Base-by-base conservation (phyloP, 352 stramenopile genomes). In the Globisporangium recalcitrans region DNA sequence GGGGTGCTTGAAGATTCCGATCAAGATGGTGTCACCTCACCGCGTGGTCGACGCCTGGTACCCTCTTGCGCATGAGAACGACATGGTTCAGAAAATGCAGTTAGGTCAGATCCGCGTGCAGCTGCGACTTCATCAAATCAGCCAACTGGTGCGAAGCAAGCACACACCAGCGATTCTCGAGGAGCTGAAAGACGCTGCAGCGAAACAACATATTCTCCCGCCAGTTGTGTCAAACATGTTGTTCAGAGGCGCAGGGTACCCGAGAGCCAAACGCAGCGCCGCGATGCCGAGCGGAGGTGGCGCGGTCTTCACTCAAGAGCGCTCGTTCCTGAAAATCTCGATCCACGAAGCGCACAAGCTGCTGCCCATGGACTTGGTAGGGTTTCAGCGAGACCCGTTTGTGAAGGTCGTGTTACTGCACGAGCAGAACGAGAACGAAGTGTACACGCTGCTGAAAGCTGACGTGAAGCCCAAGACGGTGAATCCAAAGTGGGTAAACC, bases 401-500 rank as follows among this genome's bases (percentile, higher is more conserved):
- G 82, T 91, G 38, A 72, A 85, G 24, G 65, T 91, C 14, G 29
- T 88, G 0, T 54, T 91, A 21, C 44, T 89, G 27, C 63, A 69
- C 31, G 64, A 82, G 36, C 73, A 71, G 24, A 65, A 63, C n/a
- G 70, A 73, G 14, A 78, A 79, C 47, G 82, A 89, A 52, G 71
- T 79, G 36, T 64, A 73, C 55, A 87, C 82, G 3, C 73, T 73
- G 48, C 58, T 85, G 51, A 91, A 91, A 54, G 85, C 82, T 1
- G 80, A 91, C 48, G 76, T 85, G 21, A 84, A 87, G 59, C 60
- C 77, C 48, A 88, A 69, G 34, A 89, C 82, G 1, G 26, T 91
- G 2, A 89, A 83, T 32, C 82, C 82, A 0, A 87, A 78, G 52
- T 91, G 82, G 82, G 63, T 73, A 13, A 91, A 91, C 56, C 77